A percentile compares a stretch with the other conserved stretches of the same genome.
Conservation (phyloP, 2,329 filamentous ascomycete species). For the Celoporthe dispersa region DNA sequence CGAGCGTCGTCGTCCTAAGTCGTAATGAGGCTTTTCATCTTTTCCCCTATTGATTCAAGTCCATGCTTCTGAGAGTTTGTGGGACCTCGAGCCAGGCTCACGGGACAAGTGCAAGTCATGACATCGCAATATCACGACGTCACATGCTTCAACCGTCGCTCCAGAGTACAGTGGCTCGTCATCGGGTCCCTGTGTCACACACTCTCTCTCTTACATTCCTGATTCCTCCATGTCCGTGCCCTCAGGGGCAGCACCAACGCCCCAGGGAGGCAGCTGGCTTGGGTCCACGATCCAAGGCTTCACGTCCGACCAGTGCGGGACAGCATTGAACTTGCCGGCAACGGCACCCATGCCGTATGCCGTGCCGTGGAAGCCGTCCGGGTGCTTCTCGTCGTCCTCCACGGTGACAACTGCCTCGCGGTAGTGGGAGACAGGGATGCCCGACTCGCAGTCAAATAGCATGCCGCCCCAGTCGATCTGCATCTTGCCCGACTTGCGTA, state of each 20-base stretch:
- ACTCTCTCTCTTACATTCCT: not conserved
- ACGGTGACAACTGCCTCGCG: slow-evolving; percentile 65
- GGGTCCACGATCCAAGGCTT: slow-evolving; percentile 57
- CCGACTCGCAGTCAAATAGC: slow-evolving; percentile 57
- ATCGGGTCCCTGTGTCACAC: not conserved
- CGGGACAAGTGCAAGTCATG: not conserved
- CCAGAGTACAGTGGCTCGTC: not conserved
- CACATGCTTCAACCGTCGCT: not conserved
- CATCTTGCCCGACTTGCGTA: slow-evolving; percentile 65
- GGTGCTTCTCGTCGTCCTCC: slow-evolving; percentile 57
- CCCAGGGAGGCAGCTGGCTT: slow-evolving; percentile 37
- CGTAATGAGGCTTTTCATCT: too few species aligned
- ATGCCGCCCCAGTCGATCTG: slow-evolving; percentile 67
- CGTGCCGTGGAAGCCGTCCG: slow-evolving; percentile 50
- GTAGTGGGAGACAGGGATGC: slow-evolving; percentile 56
- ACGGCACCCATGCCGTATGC: slow-evolving; percentile 67
- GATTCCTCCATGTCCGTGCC: slow-evolving; percentile 11
- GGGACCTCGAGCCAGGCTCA: not conserved
- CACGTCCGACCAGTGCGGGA: slow-evolving; percentile 62
- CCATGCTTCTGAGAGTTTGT: not conserved
- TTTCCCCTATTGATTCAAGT: not conserved
- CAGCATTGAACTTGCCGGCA: slow-evolving; percentile 64
- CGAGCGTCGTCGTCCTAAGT: too few species aligned
- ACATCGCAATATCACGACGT: not conserved
- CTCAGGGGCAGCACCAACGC: slow-evolving; percentile 22